A percentile compares a stretch with the other conserved stretches of the same genome.
These are phyloP conservation scores for Talaromyces sp. DNA, from an alignment of 2,329 filamentous ascomycete genomes.

Conservation along the genomic window DNA sequence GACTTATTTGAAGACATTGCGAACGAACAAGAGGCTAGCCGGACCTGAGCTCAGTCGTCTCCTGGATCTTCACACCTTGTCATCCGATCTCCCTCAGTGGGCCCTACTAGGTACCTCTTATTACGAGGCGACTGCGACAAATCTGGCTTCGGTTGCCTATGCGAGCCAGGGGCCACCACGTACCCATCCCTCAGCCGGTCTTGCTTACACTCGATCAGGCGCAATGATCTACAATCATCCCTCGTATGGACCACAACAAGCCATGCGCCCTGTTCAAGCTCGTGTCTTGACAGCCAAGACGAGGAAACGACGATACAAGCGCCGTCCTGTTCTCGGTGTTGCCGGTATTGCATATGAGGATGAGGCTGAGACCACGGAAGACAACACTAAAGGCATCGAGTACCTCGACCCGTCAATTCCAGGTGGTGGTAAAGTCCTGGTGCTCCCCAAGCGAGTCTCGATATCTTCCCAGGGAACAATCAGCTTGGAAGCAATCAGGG, in stretches of 20 bases:
- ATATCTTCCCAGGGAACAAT: constrained; percentile 47
- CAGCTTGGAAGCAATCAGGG: constrained; percentile 34
- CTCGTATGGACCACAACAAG: constrained; percentile 55
- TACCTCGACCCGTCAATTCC: constrained; percentile 43
- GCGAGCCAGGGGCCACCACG: constrained; percentile 50
- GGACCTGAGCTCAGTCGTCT: constrained; percentile 53
- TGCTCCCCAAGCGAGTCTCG: constrained; percentile 46
- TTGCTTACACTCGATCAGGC: constrained; percentile 58
- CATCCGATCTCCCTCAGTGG: constrained; percentile 36
- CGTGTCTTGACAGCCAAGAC: constrained; percentile 53
- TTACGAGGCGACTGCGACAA: constrained; percentile 36
- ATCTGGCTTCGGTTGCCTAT: constrained; percentile 42
- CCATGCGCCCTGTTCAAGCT: constrained; percentile 52
- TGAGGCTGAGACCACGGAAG: constrained; percentile 31
- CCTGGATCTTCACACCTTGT: constrained; percentile 52
- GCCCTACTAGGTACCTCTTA: constrained; percentile 33
- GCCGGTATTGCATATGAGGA: constrained; percentile 43
- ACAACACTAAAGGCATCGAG: constrained; percentile 37
- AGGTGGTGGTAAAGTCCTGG: constrained; percentile 53
- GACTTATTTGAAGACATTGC: constrained; percentile 44
- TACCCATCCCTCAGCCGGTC: constrained; percentile 63
- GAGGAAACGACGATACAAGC: constrained; percentile 30
- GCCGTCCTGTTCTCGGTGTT: constrained; percentile 38
- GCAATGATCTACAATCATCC: constrained; percentile 58
- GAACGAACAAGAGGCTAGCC: constrained; percentile 44